A percentile compares a stretch with the other conserved stretches of the same genome.
Evolutionary conservation across 176 grass and related monocot genomes (phyloP).

Genomic region (Secale cereale): DNA sequence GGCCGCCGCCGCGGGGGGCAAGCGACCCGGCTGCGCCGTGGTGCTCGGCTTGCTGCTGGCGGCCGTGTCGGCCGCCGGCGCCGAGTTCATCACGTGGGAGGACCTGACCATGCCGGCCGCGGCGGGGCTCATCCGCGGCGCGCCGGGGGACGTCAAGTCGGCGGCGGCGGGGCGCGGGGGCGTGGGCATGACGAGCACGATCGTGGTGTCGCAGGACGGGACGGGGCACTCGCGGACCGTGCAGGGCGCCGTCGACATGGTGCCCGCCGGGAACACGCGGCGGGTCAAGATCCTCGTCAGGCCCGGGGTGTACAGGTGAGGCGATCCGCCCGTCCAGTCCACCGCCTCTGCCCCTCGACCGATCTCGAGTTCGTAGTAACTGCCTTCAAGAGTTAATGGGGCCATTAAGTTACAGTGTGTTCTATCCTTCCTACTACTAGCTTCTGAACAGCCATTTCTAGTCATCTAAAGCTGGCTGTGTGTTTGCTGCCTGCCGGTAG

Average conservation of each 20-base stretch:
- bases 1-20: not conserved
- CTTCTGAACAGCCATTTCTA: not conserved
- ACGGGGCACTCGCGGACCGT: slow-evolving; percentile 72
- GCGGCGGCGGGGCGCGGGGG: not conserved
- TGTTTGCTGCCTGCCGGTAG: not conserved
- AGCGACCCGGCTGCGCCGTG: not conserved
- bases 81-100: slow-evolving; percentile 75
- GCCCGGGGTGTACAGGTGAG: slow-evolving; percentile 76
- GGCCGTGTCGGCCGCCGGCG: not conserved
- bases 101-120: slow-evolving; percentile 45
- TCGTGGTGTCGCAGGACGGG: slow-evolving; percentile 77
- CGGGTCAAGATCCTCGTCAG: slow-evolving; percentile 76
- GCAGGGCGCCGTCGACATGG: slow-evolving; percentile 90
- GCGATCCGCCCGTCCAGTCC: not conserved
- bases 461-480: not conserved
- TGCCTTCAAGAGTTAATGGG: slow-evolving; percentile 28
- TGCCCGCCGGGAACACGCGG: slow-evolving; percentile 60
- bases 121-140: not conserved
- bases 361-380: not conserved
- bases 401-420: not conserved
- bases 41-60: not conserved
- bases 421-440: not conserved
- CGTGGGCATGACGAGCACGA: not conserved
- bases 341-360: not conserved
- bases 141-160: not conserved